A percentile compares a stretch with the other conserved stretches of the same genome.
phyloP scores from a whole-genome alignment of 495 filamentous ascomycete genomes.

The Neurospora hispaniola region DNA sequence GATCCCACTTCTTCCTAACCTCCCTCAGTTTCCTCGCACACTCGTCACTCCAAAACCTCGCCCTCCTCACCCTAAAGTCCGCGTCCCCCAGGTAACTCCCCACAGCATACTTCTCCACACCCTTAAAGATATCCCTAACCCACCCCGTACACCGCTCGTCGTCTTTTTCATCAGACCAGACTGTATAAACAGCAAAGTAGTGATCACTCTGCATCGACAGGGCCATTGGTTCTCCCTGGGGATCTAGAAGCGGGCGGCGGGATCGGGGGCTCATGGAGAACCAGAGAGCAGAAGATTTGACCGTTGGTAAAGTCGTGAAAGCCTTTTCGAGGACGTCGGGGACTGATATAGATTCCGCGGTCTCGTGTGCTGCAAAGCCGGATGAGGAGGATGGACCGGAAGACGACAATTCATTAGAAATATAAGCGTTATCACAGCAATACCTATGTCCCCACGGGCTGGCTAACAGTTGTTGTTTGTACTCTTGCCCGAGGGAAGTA shows the following conservation, averaged over 20 bases:
- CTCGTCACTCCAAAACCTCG: slow-evolving; percentile 35
- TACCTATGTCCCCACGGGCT: slow-evolving; percentile 38
- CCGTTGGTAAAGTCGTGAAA: slow-evolving; percentile 32
- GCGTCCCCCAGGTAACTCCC: slow-evolving; percentile 45
- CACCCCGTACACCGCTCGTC: slow-evolving; percentile 31
- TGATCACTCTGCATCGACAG: slow-evolving; percentile 42
- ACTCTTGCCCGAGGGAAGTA: slow-evolving; percentile 32
- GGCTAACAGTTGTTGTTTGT: slow-evolving; percentile 26
- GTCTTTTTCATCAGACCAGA: slow-evolving; percentile 38
- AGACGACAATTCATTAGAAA: slow-evolving; percentile 21
- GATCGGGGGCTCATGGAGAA: slow-evolving; percentile 39
- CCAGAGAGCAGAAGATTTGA: slow-evolving; percentile 35
- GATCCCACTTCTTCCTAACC: slow-evolving; percentile 37
- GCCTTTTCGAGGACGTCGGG: slow-evolving; percentile 30
- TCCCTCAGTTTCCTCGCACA: slow-evolving; percentile 23
- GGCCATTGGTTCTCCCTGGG: slow-evolving; percentile 34
- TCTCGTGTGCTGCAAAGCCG: background rate
- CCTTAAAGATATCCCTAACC: slow-evolving; percentile 30
- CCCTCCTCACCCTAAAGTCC: slow-evolving; percentile 35
- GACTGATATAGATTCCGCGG: slow-evolving; percentile 6
- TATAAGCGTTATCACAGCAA: slow-evolving; percentile 39
- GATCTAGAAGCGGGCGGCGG: slow-evolving; percentile 13
- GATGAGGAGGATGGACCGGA: background rate
- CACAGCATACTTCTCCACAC: slow-evolving; percentile 23
- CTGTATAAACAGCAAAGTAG: slow-evolving; percentile 42